Evolutionary conservation across 2,329 filamentous ascomycete genomes (phyloP).

Genomic region (Apiospora marii): DNA sequence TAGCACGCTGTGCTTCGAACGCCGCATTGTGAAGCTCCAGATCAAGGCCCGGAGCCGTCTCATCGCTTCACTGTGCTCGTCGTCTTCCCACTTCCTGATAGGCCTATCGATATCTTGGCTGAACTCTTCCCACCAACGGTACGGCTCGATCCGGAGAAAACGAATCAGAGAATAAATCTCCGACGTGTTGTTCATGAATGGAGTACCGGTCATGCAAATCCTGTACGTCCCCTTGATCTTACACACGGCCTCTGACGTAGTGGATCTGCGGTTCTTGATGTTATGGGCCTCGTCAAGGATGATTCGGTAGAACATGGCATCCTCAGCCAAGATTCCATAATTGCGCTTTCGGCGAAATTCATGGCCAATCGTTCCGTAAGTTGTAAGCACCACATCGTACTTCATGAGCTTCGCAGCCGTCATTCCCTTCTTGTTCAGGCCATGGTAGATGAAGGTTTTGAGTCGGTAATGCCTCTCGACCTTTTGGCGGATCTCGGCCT

Average conservation of each 20-base stretch:
- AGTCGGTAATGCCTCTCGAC: slow-evolving; percentile 38
- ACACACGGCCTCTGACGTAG: slow-evolving; percentile 66
- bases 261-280: slow-evolving; percentile 79
- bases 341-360: slow-evolving; percentile 69
- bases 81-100: slow-evolving; percentile 56
- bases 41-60: slow-evolving; percentile 76
- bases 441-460: slow-evolving; percentile 39
- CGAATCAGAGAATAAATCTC: slow-evolving; percentile 82
- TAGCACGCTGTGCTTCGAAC: slow-evolving; percentile 81
- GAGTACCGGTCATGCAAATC: slow-evolving; percentile 82
- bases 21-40: slow-evolving; percentile 82
- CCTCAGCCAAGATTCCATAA: slow-evolving; percentile 63
- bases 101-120: slow-evolving; percentile 49
- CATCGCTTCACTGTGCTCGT: slow-evolving; percentile 63
- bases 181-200: slow-evolving; percentile 86
- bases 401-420: slow-evolving; percentile 57
- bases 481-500: slow-evolving; percentile 34
- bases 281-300: slow-evolving; percentile 84
- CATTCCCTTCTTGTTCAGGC: slow-evolving; percentile 32
- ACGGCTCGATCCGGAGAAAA: slow-evolving; percentile 82
- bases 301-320: slow-evolving; percentile 71
- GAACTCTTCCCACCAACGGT: slow-evolving; percentile 72
- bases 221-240: slow-evolving; percentile 69
- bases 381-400: slow-evolving; percentile 81
- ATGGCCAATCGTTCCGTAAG: slow-evolving; percentile 74